Conservation (phyloP, 2,329 filamentous ascomycete species). For the Aspergillus tanneri region DNA sequence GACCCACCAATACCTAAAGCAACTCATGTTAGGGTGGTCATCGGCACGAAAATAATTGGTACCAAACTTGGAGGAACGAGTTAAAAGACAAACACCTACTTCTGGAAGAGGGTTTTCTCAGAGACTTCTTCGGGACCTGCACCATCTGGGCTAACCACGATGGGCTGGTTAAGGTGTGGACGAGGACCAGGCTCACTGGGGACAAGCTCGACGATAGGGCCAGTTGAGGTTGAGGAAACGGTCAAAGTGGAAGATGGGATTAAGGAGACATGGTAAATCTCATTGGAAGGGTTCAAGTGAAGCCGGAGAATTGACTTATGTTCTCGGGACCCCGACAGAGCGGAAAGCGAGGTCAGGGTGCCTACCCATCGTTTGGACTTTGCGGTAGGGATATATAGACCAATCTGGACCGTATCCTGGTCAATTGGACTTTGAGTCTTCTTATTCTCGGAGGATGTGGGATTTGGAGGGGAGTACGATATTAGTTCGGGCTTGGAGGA, state of each 20-base stretch:
- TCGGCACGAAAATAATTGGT: not conserved
- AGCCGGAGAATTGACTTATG: slow-evolving; percentile 39
- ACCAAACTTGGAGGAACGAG: not conserved
- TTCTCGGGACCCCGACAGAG: slow-evolving; percentile 26
- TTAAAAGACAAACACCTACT: slow-evolving; percentile 29
- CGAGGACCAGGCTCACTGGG: slow-evolving; percentile 31
- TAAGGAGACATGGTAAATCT: slow-evolving; percentile 43
- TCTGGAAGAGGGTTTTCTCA: slow-evolving; percentile 48
- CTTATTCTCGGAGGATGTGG: slow-evolving; percentile 19
- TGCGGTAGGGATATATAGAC: slow-evolving; percentile 46
- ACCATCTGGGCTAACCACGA: slow-evolving; percentile 41
- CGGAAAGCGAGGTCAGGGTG: slow-evolving; percentile 39
- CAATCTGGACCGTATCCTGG: slow-evolving; percentile 50
- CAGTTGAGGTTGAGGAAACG: slow-evolving; percentile 17
- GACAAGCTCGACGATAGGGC: slow-evolving; percentile 37
- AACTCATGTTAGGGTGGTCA: slow-evolving; percentile 7
- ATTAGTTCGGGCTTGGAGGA: slow-evolving; percentile 37
- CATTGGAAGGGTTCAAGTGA: slow-evolving; percentile 37
- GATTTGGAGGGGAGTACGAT: slow-evolving; percentile 37
- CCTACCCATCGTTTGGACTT: slow-evolving; percentile 42
- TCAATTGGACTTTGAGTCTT: slow-evolving; percentile 45
- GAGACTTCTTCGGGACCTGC: slow-evolving; percentile 37
- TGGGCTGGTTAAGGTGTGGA: slow-evolving; percentile 42
- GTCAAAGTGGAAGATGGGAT: slow-evolving; percentile 23
- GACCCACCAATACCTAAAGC: slow-evolving; percentile 49